Conservation (phyloP, 2,329 filamentous ascomycete genomes). For the Thielaviopsis euricoi region DNA sequence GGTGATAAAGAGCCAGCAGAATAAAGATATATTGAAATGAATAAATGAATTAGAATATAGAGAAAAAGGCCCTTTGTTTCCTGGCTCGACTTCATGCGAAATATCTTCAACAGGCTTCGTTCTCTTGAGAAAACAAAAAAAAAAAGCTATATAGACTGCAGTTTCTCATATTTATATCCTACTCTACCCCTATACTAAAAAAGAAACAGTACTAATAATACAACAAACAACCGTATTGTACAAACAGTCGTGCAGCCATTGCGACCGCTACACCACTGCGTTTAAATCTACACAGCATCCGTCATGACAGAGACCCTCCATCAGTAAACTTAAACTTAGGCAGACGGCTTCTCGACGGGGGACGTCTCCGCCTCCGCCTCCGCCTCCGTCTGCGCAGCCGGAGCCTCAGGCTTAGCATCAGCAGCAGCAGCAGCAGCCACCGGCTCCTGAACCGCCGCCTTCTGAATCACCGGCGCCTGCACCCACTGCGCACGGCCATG, state of each 20-base stretch:
- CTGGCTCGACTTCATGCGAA: too few relatives aligned
- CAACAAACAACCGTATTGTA: background rate
- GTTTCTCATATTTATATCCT: background rate
- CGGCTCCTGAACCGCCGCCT: background rate
- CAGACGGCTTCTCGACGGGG: background rate
- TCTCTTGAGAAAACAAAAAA: too few relatives aligned
- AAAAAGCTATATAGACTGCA: background rate
- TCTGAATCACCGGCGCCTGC: background rate
- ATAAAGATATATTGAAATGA: too few relatives aligned
- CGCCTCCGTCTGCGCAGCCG: background rate
- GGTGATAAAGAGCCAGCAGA: too few relatives aligned
- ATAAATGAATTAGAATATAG: too few relatives aligned
- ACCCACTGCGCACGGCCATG: slow-evolving; percentile 28
- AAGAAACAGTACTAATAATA: background rate
- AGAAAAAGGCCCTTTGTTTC: too few relatives aligned
- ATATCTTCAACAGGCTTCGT: too few relatives aligned
- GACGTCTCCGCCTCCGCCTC: background rate
- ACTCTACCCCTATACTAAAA: background rate
- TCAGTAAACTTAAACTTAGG: too few relatives aligned
- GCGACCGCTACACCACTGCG: background rate
- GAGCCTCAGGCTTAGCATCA: background rate
- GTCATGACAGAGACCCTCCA: background rate
- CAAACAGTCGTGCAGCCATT: background rate
- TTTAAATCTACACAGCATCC: slow-evolving; percentile 7
- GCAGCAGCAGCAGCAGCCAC: background rate